A percentile compares a stretch with the other conserved stretches of the same genome.
phyloP scores from a whole-genome alignment of 768 basidiomycete genomes.

The Suillus discolor region DNA sequence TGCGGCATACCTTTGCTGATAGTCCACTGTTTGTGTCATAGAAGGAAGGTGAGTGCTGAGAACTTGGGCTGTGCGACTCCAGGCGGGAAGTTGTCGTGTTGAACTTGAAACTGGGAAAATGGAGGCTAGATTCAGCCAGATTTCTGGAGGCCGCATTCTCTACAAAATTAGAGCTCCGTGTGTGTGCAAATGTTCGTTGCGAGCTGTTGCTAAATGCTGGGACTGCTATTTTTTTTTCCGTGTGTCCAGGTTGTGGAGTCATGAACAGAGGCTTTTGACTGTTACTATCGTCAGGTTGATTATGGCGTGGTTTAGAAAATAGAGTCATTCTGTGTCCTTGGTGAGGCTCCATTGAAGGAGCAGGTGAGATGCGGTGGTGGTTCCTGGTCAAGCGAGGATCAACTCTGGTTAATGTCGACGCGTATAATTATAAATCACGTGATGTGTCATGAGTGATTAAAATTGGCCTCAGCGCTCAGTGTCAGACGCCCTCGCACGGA shows the following conservation, averaged over 20 bases:
- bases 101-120: constrained; percentile 14
- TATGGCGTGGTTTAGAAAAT: not conserved
- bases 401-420: constrained; percentile 8
- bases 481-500: no score
- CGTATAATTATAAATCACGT: constrained; percentile 15
- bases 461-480: not conserved
- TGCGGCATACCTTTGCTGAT: constrained; percentile 13
- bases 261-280: constrained; percentile 3
- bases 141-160: constrained; percentile 11
- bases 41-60: constrained; percentile 5
- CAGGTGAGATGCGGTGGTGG: constrained; percentile 1
- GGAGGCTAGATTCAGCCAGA: constrained; percentile 12
- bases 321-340: not conserved
- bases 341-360: constrained; percentile 6
- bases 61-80: constrained; percentile 18
- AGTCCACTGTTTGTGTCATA: constrained; percentile 10
- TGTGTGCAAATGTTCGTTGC: constrained; percentile 16
- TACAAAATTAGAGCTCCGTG: constrained; percentile 11
- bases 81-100: constrained; percentile 10
- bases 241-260: not conserved
- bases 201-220: constrained; percentile 9
- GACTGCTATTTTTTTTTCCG: not conserved
- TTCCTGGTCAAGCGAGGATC: not conserved
- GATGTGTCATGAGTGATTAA: constrained; percentile 5
- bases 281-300: constrained; percentile 2